Evolutionary conservation across 2,329 filamentous ascomycete species (phyloP), one percentile per base, ranked within the genome.

Genomic region (Cordyceps pruinosa): DNA sequence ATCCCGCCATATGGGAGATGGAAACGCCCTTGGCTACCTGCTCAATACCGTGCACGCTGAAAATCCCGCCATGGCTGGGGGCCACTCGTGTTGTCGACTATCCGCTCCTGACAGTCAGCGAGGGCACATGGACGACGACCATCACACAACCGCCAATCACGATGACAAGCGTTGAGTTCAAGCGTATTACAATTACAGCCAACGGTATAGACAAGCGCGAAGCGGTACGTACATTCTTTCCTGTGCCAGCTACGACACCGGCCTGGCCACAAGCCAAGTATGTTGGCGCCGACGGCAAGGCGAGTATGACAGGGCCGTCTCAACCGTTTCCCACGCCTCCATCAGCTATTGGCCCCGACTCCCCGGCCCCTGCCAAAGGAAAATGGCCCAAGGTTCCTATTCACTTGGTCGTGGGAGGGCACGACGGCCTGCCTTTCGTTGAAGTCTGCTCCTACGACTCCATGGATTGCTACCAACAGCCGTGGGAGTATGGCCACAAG

Each of bases 1-100:
- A 68, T 15, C 67, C 65, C 1, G 54, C 41, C 10, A 66, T 70
- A 28, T 71, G 67, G 68, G 58, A 67, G 2, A 66, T 67, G 67
- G 65, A 64, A 4, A 32, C 62, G 53, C 68, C 69, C 0, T 9
- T 53, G 4, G 66, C 70, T 48, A 62, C 63, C 12, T 72, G 68
- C 61, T 32, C 46, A 5, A 59, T 63, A 21, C 68, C 68, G 15
- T 71, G 68, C 59, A 48, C 19, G 21, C 61, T 68, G 52, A 61
- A 63, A 57, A 53, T 70, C 1, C 69, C 68, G 5, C 64, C 65
- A 0, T 70, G 62, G 61, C 65, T 61, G 0, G 49, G 61, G 2
- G 64, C 65, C 3, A 70, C 66, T 4, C 66, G 59, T 28, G 65
- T 61, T 15, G 61, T 70, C 41, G 60, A 70, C 56, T 70, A 66